Evolutionary conservation across 768 basidiomycete genomes (phyloP).

Genomic region (Lactifluus subvellereus): DNA sequence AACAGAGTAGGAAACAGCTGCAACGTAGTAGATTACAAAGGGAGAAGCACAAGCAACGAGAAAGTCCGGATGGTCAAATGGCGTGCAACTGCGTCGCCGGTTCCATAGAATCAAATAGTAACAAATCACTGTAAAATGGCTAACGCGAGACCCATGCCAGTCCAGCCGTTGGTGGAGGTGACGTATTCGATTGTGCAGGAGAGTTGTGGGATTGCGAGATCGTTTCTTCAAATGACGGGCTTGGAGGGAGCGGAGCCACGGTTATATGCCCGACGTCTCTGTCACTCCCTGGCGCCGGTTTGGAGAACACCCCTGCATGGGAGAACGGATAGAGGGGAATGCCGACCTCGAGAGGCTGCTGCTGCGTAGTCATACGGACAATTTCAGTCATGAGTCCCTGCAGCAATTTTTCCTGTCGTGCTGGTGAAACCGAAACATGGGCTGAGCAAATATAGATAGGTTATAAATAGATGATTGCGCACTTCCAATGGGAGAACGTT

Average conservation of each 20-base stretch:
- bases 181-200: constrained; percentile 6
- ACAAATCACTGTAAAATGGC: not conserved
- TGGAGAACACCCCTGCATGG: constrained; percentile 55
- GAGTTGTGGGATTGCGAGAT: constrained; percentile 22
- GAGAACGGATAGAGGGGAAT: constrained; percentile 80
- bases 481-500: constrained; percentile 80
- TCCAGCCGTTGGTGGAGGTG: constrained; percentile 23
- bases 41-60: not conserved
- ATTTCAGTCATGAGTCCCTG: constrained; percentile 85
- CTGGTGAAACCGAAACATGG: constrained; percentile 33
- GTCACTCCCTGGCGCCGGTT: constrained; percentile 34
- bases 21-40: not conserved
- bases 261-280: constrained; percentile 28
- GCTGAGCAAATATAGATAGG: not conserved
- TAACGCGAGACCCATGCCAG: constrained; percentile 15
- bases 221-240: constrained; percentile 33
- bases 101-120: not conserved
- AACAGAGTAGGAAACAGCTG: not conserved
- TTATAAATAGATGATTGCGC: constrained; percentile 30
- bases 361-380: constrained; percentile 74
- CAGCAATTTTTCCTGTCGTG: constrained; percentile 75
- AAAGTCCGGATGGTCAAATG: not conserved
- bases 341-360: constrained; percentile 72
- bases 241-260: constrained; percentile 37
- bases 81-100: too few relatives aligned